Evolutionary conservation across 345 rosid species (phyloP).

Genomic region (Boechera divaricarpa): DNA sequence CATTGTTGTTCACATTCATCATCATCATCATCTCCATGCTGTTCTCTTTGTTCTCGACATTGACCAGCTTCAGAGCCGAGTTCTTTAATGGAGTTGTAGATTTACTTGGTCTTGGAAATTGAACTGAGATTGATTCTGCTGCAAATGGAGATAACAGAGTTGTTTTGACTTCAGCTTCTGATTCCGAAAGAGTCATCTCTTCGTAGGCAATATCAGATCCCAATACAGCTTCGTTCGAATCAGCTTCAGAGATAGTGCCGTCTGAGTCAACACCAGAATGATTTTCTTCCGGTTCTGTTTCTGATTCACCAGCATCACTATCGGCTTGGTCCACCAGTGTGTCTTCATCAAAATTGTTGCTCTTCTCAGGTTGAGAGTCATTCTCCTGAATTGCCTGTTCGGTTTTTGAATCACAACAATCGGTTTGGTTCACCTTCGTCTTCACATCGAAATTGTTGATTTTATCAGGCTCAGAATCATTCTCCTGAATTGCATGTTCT

Average conservation of each 20-base stretch:
- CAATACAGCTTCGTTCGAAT: conserved; percentile 37
- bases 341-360: conserved; percentile 18
- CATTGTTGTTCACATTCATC: conserved; percentile 18
- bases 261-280: conserved; percentile 26
- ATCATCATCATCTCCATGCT: conserved; percentile 28
- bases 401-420: background rate
- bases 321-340: conserved; percentile 1
- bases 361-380: conserved; percentile 5
- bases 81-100: conserved; percentile 31
- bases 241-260: conserved; percentile 37
- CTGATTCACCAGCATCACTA: conserved; percentile 21
- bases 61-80: conserved; percentile 37
- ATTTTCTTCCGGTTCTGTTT: conserved; percentile 26
- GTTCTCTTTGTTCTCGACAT: conserved; percentile 32
- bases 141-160: conserved; percentile 39
- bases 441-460: conserved; percentile 6
- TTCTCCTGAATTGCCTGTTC: background rate
- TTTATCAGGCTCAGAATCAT: background rate
- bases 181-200: conserved; percentile 29
- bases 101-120: conserved; percentile 44
- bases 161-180: conserved; percentile 27
- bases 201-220: conserved; percentile 39
- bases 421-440: background rate
- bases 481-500: conserved; percentile 4
- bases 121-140: conserved; percentile 43